Conservation (phyloP, 2,329 filamentous ascomycete genomes). For the Eutypa lata region DNA sequence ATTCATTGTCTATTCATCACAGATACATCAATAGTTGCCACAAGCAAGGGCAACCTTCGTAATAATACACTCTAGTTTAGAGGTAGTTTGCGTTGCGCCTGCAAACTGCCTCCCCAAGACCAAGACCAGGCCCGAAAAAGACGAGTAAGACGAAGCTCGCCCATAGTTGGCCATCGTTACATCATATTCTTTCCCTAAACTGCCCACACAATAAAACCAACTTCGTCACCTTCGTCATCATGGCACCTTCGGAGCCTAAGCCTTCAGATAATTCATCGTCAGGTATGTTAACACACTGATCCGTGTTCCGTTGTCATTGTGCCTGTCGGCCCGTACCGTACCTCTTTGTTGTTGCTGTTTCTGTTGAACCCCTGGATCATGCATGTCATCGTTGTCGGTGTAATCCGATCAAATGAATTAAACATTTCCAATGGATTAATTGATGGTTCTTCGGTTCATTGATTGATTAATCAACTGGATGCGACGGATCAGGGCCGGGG, state of each 20-base stretch:
- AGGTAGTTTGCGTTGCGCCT: slow-evolving; percentile 30
- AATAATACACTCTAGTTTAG: slow-evolving; percentile 15
- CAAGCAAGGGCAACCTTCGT: slow-evolving; percentile 14
- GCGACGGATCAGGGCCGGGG: too few species aligned
- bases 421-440: neutral
- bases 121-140: slow-evolving; percentile 2
- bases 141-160: neutral
- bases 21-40: slow-evolving; percentile 15
- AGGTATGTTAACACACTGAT: slow-evolving; percentile 26
- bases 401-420: neutral
- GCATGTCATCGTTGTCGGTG: neutral
- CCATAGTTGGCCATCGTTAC: slow-evolving; percentile 28
- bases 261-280: slow-evolving; percentile 30
- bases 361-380: neutral
- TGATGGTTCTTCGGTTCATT: too few species aligned
- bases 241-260: slow-evolving; percentile 31
- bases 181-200: slow-evolving; percentile 30
- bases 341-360: neutral
- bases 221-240: slow-evolving; percentile 34
- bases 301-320: neutral
- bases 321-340: neutral
- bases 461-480: too few species aligned
- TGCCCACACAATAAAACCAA: slow-evolving; percentile 24
- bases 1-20: slow-evolving; percentile 13
- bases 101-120: slow-evolving; percentile 29